Percentiles rank a stretch among this genome's conserved stretches.
These are phyloP conservation scores for Mycena epipterygia DNA, from an alignment of 768 basidiomycete genomes.

Conservation along the genomic window DNA sequence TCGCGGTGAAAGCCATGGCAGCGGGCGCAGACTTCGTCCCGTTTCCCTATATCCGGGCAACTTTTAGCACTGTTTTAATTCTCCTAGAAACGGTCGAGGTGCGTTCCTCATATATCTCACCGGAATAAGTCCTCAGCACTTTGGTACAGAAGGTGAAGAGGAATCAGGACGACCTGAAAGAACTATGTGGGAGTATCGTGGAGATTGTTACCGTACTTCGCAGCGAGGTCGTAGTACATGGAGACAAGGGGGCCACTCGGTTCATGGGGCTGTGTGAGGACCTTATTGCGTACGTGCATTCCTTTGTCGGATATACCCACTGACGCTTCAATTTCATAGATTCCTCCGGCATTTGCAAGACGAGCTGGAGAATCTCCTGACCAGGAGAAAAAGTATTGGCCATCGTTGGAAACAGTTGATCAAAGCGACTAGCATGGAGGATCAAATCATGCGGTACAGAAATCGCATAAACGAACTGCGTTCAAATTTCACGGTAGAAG, in stretches of 20 bases:
- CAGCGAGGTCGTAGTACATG: background rate
- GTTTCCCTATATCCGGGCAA: background rate
- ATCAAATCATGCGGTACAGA: slow-evolving; percentile 5
- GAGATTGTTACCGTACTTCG: slow-evolving; percentile 7
- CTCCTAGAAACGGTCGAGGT: slow-evolving; percentile 21
- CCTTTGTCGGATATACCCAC: background rate
- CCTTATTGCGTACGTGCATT: background rate
- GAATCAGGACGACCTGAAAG: slow-evolving; percentile 7
- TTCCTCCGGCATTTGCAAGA: background rate
- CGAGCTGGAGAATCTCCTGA: background rate
- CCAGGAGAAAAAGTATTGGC: background rate
- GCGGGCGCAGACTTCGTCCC: slow-evolving; percentile 10
- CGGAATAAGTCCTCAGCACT: background rate
- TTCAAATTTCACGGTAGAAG: background rate
- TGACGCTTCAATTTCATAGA: background rate
- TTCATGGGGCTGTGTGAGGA: background rate
- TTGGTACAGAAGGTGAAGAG: background rate
- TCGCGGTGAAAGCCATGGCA: slow-evolving; percentile 9
- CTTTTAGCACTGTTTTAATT: slow-evolving; percentile 1
- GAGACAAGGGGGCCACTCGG: background rate
- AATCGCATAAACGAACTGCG: slow-evolving; percentile 4
- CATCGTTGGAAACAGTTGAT: background rate
- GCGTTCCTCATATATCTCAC: background rate
- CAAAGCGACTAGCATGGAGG: background rate
- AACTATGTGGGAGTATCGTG: slow-evolving; percentile 1